These are phyloP conservation scores for Sequoiadendron giganteum DNA, from an alignment of 75 land plant genomes.

Conservation along the genomic window DNA sequence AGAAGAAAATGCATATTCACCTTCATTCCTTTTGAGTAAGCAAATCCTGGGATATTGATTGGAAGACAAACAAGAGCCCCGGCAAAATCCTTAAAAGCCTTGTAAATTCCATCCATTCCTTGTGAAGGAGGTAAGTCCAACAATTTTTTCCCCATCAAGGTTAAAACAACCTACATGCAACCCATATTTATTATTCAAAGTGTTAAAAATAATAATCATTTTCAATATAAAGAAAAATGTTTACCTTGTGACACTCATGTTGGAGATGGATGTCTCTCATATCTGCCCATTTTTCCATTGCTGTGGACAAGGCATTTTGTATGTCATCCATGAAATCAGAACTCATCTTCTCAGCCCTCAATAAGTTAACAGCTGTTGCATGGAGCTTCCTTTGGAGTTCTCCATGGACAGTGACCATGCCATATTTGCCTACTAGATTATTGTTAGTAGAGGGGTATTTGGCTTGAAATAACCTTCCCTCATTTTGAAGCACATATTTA, in stretches of 20 bases:
- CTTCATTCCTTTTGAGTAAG: background rate
- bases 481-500: too few species aligned
- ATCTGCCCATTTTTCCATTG: background rate
- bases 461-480: too few species aligned
- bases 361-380: too few species aligned
- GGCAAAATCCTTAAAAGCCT: background rate
- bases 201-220: background rate
- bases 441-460: too few species aligned
- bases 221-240: background rate
- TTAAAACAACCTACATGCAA: background rate
- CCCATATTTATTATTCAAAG: background rate
- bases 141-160: background rate
- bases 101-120: background rate
- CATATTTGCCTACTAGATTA: too few species aligned
- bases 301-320: background rate
- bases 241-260: background rate
- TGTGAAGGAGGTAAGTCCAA: background rate
- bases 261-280: background rate
- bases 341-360: background rate
- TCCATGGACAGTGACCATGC: too few species aligned
- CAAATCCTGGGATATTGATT: background rate
- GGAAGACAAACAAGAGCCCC: background rate
- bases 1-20: background rate
- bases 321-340: constrained; percentile 1
- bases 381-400: too few species aligned